Evolutionary conservation across 202 grass and related monocot species (phyloP), one percentile per base, ranked within the genome.

Genomic region (Miscanthus sacchariflorus): DNA sequence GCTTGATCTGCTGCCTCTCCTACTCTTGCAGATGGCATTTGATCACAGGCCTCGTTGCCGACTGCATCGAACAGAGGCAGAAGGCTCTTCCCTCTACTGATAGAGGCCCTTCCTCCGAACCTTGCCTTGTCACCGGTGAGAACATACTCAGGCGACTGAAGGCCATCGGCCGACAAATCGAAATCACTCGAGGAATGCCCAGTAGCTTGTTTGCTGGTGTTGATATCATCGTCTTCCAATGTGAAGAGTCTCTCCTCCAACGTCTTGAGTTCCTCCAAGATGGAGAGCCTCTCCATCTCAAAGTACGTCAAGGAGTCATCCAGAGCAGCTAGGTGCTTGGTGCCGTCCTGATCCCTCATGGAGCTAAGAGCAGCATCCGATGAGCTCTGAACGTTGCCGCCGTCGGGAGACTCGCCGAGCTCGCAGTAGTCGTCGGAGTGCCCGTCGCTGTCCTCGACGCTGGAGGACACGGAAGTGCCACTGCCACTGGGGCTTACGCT

Each of bases 231-330:
- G 24, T 95, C 93, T 82, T 99, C 97, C 77, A 95, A 74, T 21
- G 84, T 91, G 83, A 95, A 93, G 79, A 97, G 93, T 81, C 87
- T 90, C 74, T 95, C 95, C 90, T 99, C 97, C 36, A 99, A 75
- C 14, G 72, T 80, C 76, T 97, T 97, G 68, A 99, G 94, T 68
- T 97, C 94, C 84, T 99, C 97, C 76, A 99, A 81, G 80, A 99
- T 95, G 42, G 94, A 99, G 30, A 92, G 83, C 27, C 97, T 92
- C 90, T 99, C 97, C 86, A 92, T 94, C 80, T 99, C 97, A 24
- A 97, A 95, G 85, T 95, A 94, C 12, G 91, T 95, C 86, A 99
- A 42, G 33, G 97, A 97, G 43, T 93, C 88, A 59, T 93, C 91
- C 74, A 90, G 78, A 18, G 81, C 81, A 12, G 48, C 72, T 0